phyloP scores from a whole-genome alignment of 345 rosid genomes.

The Mangifera indica region DNA sequence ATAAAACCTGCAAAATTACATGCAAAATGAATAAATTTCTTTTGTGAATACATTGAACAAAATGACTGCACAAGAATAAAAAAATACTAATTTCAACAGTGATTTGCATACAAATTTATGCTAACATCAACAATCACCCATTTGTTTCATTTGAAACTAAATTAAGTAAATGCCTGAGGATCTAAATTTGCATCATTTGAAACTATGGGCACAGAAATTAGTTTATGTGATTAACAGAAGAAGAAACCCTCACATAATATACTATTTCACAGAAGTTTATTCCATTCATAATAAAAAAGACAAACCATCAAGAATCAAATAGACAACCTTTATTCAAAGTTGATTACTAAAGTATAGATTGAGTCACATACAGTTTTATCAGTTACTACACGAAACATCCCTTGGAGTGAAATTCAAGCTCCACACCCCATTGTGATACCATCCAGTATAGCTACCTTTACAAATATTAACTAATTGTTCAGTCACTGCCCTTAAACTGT shows the following conservation, averaged over 20 bases:
- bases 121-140: background rate
- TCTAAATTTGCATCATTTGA: background rate
- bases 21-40: background rate
- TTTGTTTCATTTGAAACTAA: too few relatives aligned
- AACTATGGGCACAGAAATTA: background rate
- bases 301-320: background rate
- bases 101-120: background rate
- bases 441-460: conserved; percentile 80
- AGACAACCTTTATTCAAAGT: background rate
- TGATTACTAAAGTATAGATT: conserved; percentile 10
- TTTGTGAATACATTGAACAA: background rate
- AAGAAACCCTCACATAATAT: background rate
- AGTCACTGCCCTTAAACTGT: background rate
- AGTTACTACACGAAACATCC: conserved; percentile 78
- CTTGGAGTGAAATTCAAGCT: conserved; percentile 69
- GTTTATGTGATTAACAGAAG: background rate
- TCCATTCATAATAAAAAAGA: background rate
- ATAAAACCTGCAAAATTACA: conserved; percentile 52
- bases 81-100: background rate
- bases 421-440: conserved; percentile 80
- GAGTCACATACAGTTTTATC: conserved; percentile 68
- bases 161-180: background rate
- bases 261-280: background rate
- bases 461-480: conserved; percentile 7
- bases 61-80: background rate